Evolutionary conservation across 352 stramenopile species (phyloP).

Genomic region (Aphanomyces invadans): DNA sequence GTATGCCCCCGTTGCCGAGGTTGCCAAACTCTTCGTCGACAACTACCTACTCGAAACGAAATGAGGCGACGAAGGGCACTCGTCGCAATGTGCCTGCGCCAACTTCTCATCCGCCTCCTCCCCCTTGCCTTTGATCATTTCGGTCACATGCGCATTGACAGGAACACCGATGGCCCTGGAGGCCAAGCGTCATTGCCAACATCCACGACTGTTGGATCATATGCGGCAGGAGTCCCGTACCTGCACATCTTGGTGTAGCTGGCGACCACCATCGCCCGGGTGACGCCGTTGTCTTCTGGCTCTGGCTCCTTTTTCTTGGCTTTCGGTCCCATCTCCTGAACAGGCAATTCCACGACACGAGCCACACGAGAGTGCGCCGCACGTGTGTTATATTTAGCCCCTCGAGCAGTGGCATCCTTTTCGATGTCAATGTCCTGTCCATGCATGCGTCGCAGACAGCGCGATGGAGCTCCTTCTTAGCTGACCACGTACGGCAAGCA

Average conservation of each 20-base stretch:
- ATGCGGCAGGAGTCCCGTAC: too few species aligned
- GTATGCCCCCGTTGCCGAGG: constrained; percentile 52
- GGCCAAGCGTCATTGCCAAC: background rate
- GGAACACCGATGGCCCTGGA: constrained; percentile 59
- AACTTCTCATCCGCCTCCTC: constrained; percentile 52
- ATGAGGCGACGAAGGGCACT: background rate
- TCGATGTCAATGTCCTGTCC: too few species aligned
- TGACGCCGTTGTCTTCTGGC: constrained; percentile 60
- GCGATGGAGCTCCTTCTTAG: too few species aligned
- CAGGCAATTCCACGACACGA: too few species aligned
- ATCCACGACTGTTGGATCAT: background rate
- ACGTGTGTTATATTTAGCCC: background rate
- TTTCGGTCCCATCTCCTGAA: constrained; percentile 14
- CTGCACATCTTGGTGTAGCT: constrained; percentile 79
- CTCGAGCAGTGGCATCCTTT: too few species aligned
- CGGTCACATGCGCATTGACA: constrained; percentile 56
- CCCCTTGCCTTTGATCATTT: constrained; percentile 54
- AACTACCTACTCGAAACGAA: constrained; percentile 42
- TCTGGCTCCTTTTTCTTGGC: constrained; percentile 43
- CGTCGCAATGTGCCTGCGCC: constrained; percentile 41
- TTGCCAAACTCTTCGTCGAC: constrained; percentile 59
- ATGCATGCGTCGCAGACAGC: too few species aligned
- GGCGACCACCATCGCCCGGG: constrained; percentile 43
- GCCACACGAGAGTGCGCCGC: too few species aligned
- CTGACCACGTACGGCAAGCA: too few species aligned